A percentile compares a stretch with the other conserved stretches of the same genome.
Evolutionary conservation across 257 asterid species (phyloP).

Genomic region (Verbascum thapsus): DNA sequence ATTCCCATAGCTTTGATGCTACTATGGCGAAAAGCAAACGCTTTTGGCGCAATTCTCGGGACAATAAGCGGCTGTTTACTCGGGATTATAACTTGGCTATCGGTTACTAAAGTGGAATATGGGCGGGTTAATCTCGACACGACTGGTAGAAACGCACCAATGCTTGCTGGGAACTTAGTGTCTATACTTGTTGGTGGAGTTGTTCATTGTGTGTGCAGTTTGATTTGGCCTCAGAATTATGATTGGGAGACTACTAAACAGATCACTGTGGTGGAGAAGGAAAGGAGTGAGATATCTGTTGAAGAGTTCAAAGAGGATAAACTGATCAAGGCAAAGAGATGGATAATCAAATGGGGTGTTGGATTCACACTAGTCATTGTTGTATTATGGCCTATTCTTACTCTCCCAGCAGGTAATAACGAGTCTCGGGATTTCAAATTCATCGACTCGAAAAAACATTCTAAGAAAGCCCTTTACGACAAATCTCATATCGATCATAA

Average conservation of each 20-base stretch:
- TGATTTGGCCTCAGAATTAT: conserved; percentile 72
- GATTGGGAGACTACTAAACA: conserved; percentile 83
- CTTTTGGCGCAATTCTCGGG: conserved; percentile 78
- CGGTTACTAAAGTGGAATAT: conserved; percentile 69
- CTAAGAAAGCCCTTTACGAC: too few species aligned
- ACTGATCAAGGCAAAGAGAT: conserved; percentile 57
- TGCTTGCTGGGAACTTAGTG: conserved; percentile 89
- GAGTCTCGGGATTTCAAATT: too few species aligned
- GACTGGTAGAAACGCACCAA: conserved; percentile 87
- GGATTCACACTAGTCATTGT: conserved; percentile 73
- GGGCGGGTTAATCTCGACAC: conserved; percentile 86
- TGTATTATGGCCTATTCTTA: conserved; percentile 79
- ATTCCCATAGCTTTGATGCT: conserved; percentile 93
- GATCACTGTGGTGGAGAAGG: conserved; percentile 86
- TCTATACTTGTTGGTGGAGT: conserved; percentile 81
- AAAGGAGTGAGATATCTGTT: conserved; percentile 45
- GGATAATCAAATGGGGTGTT: conserved; percentile 91
- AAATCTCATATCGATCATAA: too few species aligned
- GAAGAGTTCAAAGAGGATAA: conserved; percentile 79
- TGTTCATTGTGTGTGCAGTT: conserved; percentile 71
- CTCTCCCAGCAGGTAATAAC: conserved; percentile 77
- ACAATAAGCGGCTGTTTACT: conserved; percentile 65
- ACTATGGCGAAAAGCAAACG: conserved; percentile 81
- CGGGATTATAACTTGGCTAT: conserved; percentile 82
- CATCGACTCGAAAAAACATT: too few species aligned